Conservation (phyloP, 805 yeast species). For the Schizosaccharomyces osmophilus region DNA sequence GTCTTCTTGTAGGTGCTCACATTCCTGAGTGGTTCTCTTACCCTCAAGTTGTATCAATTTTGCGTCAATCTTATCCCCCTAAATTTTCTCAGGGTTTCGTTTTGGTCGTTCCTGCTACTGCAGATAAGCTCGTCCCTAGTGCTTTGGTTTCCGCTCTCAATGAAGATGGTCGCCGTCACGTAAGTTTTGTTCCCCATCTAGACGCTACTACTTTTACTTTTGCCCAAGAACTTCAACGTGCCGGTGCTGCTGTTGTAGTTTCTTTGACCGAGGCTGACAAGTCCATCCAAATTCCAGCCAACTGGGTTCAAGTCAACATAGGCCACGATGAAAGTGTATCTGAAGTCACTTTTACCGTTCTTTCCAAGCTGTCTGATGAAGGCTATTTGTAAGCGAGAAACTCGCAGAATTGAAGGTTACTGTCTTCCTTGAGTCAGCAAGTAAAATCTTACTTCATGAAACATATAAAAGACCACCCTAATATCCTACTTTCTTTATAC, state of each 20-base stretch:
- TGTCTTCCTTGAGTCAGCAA: no score
- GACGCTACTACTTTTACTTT: slow-evolving; percentile 18
- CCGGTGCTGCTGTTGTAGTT: slow-evolving; percentile 81
- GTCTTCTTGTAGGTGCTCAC: slow-evolving; percentile 60
- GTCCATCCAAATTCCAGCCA: neutral
- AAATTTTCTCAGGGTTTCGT: slow-evolving; percentile 75
- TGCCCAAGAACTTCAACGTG: slow-evolving; percentile 51
- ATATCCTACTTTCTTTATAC: no score
- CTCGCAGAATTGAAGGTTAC: no score
- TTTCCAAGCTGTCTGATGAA: neutral
- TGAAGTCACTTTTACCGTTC: neutral
- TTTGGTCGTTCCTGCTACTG: slow-evolving; percentile 39
- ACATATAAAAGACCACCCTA: no score
- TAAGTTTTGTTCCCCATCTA: slow-evolving; percentile 29
- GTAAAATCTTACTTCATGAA: no score
- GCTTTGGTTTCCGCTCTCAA: slow-evolving; percentile 78
- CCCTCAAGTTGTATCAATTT: slow-evolving; percentile 79
- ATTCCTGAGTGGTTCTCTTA: slow-evolving; percentile 95
- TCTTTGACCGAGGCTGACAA: slow-evolving; percentile 20
- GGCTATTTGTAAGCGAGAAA: neutral
- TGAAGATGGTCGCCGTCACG: slow-evolving; percentile 72
- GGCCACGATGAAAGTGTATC: neutral
- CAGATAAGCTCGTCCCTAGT: slow-evolving; percentile 41
- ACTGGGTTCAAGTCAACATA: neutral
- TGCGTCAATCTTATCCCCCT: slow-evolving; percentile 84